These are phyloP conservation scores for Talaromyces thailandensis DNA, from an alignment of 495 filamentous ascomycete genomes.

Conservation along the genomic window DNA sequence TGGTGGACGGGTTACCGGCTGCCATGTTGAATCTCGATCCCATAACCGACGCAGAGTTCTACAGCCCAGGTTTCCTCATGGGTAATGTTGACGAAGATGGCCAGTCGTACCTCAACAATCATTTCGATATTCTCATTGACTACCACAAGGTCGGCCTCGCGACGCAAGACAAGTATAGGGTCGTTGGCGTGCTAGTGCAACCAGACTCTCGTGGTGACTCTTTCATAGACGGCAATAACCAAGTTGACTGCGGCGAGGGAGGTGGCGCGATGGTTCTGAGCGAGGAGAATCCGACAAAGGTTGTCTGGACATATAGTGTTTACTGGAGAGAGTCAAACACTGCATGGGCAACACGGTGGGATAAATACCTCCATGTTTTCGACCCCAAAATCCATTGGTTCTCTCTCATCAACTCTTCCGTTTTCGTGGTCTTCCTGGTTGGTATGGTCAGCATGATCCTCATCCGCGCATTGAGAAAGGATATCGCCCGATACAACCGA, in stretches of 20 bases:
- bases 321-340: constrained; percentile 72
- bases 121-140: constrained; percentile 89
- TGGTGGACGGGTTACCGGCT: constrained; percentile 88
- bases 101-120: constrained; percentile 68
- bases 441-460: constrained; percentile 86
- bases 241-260: constrained; percentile 51
- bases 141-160: constrained; percentile 61
- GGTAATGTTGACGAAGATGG: constrained; percentile 52
- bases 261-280: constrained; percentile 46
- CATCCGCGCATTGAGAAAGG: constrained; percentile 76
- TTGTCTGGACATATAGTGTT: constrained; percentile 86
- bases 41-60: constrained; percentile 65
- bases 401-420: constrained; percentile 85
- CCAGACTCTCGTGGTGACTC: constrained; percentile 62
- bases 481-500: constrained; percentile 92
- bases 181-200: constrained; percentile 84
- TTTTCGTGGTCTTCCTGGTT: constrained; percentile 86
- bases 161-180: constrained; percentile 57
- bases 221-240: constrained; percentile 39
- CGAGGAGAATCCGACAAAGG: constrained; percentile 58
- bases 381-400: constrained; percentile 98
- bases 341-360: constrained; percentile 93
- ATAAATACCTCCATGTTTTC: constrained; percentile 92
- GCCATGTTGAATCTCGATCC: constrained; percentile 68
- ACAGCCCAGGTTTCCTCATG: constrained; percentile 80